Base-by-base conservation (phyloP, 306 rosid species). In the Fragaria ananassa region DNA sequence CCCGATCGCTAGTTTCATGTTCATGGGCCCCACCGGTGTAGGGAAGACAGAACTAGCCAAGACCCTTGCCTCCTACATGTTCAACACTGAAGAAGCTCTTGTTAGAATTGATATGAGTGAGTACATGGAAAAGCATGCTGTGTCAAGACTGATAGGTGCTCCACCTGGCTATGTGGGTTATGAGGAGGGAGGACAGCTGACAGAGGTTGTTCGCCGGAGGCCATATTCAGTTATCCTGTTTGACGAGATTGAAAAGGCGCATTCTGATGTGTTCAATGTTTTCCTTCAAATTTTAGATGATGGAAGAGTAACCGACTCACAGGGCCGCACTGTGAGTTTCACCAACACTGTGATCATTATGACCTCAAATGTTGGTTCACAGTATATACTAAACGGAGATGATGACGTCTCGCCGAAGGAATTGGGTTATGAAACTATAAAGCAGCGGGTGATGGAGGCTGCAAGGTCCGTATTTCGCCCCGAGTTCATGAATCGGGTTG, bases 121-220 rank as follows among this genome's bases (percentile, higher is more conserved):
- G 85, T 95, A 95, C 85, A 95, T 95, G 99, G 99, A 95, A 80
- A 92, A 95, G 77, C 99, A 92, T 69, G 91, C 99, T 0, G 97
- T 92, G 35, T 95, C 97, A 1, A 90, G 99, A 78, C 74, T 95
- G 83, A 95, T 95, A 37, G 99, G 99, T 12, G 99, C 97, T 76
- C 99, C 99, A 23, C 99, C 99, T 53, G 99, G 99, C 79, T 95
- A 95, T 75, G 97, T 92, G 56, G 99, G 99, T 54, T 95, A 92
- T 34, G 99, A 95, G 84, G 99, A 95, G 84, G 99, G 99, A 25
- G 99, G 99, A 68, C 99, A 95, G 75, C 81, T 95, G 80, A 92
- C 97, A 3, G 97, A 92, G 85, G 86, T 77, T n/a, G 92, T 95
- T 72, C 97, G 99, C 14, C 89, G 97, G 85, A 87, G 97, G 81